Base-by-base conservation (phyloP, 2,329 filamentous ascomycete genomes). In the Penicillium sclerotiorum region DNA sequence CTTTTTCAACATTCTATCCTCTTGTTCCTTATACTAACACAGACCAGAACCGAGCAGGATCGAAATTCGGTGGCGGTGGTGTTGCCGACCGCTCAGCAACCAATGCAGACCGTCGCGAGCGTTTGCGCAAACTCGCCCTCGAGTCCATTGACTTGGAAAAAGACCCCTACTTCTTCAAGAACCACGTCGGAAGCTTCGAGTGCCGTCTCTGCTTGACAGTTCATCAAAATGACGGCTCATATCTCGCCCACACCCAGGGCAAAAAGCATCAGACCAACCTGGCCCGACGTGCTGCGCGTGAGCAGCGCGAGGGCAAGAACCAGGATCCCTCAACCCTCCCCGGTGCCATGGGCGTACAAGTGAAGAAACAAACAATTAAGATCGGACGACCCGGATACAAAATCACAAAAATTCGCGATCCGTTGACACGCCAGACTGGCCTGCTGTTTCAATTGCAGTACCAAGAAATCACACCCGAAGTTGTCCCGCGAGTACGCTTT, bases 141-240 rank as follows among this genome's bases (percentile, higher is more conserved):
- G 94, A 99, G 77, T 95, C 91, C 48, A 99, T 99, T 80, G 93
- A 97, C 78, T 89, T 97, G 56, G 94, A 97, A 77, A 97, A 96
- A 77, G 94, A 99, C 77, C 94, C 94, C 0, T 99, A 97, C 83
- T 96, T 97, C 80, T 99, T 99, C 86, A 95, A 95, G 74, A 99
- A 99, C 80, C 93, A 99, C 74, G 90, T 97, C 64, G 94, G 94
- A 67, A 94, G 88, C 67, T 99, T 96, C 75, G 94, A 99, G 75
- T 99, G 94, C 73, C 89, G 94, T 23, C 87, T 99, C 33, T 99
- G 94, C 68, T 80, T 99, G 21, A 99, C 94, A 0, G 93, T 97
- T 4, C 94, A 99, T 80, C 94, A 99, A 68, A 99, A 99, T 72
- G 94, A 99, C 77, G 94, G 94, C 56, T 96, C 92, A 40, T 99